A percentile compares a stretch with the other conserved stretches of the same genome.
Conservation (phyloP, 2,329 filamentous ascomycete genomes). For the Didymosphaeria variabile region DNA sequence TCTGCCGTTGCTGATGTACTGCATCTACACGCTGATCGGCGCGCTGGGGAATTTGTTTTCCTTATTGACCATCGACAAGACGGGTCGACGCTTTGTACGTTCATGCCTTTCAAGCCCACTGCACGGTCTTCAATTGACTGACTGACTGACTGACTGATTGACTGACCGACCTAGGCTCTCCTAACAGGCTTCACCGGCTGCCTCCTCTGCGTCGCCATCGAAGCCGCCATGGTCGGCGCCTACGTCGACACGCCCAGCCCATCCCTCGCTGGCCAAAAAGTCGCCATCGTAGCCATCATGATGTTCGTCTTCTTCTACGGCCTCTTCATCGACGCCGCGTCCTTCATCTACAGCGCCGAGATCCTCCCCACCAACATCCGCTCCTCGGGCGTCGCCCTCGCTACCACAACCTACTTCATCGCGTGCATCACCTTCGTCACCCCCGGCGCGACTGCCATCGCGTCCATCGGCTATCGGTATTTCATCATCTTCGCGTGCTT, state of each 20-base stretch:
- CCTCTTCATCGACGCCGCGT: conserved; percentile 42
- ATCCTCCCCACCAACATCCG: conserved; percentile 34
- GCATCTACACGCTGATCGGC: conserved; percentile 35
- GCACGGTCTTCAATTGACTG: no score
- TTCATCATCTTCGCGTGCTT: conserved; percentile 45
- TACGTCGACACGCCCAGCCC: conserved; percentile 25
- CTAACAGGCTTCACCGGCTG: conserved; percentile 32
- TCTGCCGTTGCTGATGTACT: conserved; percentile 36
- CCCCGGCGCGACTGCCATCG: conserved; percentile 30
- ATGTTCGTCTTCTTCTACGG: conserved; percentile 60
- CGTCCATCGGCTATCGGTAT: conserved; percentile 35
- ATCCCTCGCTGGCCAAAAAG: conserved; percentile 29
- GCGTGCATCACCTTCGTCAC: conserved; percentile 30
- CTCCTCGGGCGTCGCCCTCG: conserved; percentile 26
- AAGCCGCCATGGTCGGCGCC: conserved; percentile 34
- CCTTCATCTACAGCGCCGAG: conserved; percentile 36
- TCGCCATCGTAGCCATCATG: conserved; percentile 34
- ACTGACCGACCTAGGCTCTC: conserved; percentile 21
- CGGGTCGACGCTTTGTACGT: no score
- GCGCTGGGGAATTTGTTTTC: conserved; percentile 34
- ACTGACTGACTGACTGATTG: no score
- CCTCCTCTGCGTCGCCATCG: conserved; percentile 30
- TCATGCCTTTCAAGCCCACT: no score
- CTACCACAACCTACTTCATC: conserved; percentile 28
- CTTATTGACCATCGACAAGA: conserved; percentile 33